Conservation (phyloP, 768 basidiomycete genomes). For the Leccinum ochraceum region DNA sequence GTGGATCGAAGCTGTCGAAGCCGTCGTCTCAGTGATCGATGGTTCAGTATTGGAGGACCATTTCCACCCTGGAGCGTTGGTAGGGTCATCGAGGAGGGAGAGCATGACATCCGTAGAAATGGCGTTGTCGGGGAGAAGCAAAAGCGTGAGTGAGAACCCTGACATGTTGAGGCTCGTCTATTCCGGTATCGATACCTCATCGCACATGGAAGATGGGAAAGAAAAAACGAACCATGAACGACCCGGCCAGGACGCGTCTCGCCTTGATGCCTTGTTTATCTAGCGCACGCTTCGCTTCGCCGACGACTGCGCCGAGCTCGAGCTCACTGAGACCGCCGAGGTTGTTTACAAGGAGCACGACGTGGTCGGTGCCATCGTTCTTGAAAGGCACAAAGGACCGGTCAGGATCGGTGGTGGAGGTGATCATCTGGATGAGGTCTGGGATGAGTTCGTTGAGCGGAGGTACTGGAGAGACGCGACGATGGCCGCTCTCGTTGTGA, state of each 20-base stretch:
- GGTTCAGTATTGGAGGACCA: conserved; percentile 61
- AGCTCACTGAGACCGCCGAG: conserved; percentile 85
- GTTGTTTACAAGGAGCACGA: conserved; percentile 85
- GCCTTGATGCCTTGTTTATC: conserved; percentile 56
- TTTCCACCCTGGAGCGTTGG: conserved; percentile 82
- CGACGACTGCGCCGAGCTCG: conserved; percentile 69
- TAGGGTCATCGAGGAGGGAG: conserved; percentile 66
- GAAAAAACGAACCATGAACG: conserved; percentile 70
- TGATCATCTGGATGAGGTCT: conserved; percentile 69
- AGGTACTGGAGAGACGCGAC: conserved; percentile 69
- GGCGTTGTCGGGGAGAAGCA: conserved; percentile 61
- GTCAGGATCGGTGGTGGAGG: conserved; percentile 71
- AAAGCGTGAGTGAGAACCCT: conserved; percentile 82
- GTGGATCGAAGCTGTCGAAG: conserved; percentile 15
- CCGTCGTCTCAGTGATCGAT: conserved; percentile 13
- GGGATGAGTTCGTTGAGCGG: conserved; percentile 67
- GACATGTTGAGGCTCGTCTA: conserved; percentile 93
- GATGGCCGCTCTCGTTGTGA: conserved; percentile 84
- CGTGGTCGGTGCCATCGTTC: conserved; percentile 59
- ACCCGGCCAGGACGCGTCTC: conserved; percentile 69
- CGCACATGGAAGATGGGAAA: background rate
- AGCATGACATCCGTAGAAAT: conserved; percentile 49
- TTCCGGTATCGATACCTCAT: conserved; percentile 5
- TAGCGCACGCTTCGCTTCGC: conserved; percentile 58
- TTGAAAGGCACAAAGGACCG: conserved; percentile 75